Evolutionary conservation across 2,329 filamentous ascomycete genomes (phyloP).

Genomic region (Fusarium sambucinum): DNA sequence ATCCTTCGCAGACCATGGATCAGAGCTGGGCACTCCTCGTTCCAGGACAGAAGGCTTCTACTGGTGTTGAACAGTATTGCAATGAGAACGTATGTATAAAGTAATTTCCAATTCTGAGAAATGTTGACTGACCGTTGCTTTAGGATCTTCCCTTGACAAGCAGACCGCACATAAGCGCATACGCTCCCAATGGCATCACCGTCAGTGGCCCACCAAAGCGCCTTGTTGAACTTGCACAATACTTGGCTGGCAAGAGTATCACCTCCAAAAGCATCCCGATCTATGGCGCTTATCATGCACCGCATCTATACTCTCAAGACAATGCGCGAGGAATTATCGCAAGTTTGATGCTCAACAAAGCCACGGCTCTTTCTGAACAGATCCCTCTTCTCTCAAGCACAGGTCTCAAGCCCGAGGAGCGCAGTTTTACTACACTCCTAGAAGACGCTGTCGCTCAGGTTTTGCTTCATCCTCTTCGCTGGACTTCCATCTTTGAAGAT

Average conservation of each 20-base stretch:
- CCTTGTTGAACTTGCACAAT: slow-evolving; percentile 24
- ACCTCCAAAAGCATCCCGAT: slow-evolving; percentile 33
- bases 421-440: slow-evolving; percentile 28
- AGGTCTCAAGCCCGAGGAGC: slow-evolving; percentile 12
- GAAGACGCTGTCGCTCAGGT: slow-evolving; percentile 31
- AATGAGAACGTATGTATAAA: not conserved
- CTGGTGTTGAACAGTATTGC: slow-evolving; percentile 14
- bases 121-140: not conserved
- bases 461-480: slow-evolving; percentile 30
- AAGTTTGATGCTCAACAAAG: slow-evolving; percentile 8
- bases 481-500: slow-evolving; percentile 25
- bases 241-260: slow-evolving; percentile 10
- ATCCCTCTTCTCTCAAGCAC: slow-evolving; percentile 24
- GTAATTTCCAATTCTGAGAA: not conserved
- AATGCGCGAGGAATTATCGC: slow-evolving; percentile 25
- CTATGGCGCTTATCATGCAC: slow-evolving; percentile 38
- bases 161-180: slow-evolving; percentile 39
- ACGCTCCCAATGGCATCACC: slow-evolving; percentile 35
- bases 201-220: slow-evolving; percentile 36
- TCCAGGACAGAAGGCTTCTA: slow-evolving; percentile 19
- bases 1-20: slow-evolving; percentile 13
- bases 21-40: slow-evolving; percentile 39
- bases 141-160: slow-evolving; percentile 30
- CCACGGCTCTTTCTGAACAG: slow-evolving; percentile 6
- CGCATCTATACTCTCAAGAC: slow-evolving; percentile 32